These are phyloP conservation scores for Flaveria floridana DNA, from an alignment of 140 eudicot genomes.

Conservation along the genomic window DNA sequence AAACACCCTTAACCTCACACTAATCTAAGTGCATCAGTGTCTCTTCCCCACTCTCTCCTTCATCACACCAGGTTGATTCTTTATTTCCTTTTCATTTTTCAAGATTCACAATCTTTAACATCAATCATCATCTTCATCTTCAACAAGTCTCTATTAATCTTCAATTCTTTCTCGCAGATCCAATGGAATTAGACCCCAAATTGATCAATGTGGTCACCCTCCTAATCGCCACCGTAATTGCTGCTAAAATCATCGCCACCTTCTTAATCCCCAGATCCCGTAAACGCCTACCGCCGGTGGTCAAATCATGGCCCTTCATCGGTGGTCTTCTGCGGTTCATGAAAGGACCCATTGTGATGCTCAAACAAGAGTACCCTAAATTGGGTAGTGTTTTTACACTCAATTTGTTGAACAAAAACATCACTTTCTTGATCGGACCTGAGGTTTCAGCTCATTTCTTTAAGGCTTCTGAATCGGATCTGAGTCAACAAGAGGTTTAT, in stretches of 20 bases:
- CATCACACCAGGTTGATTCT: constrained; percentile 25
- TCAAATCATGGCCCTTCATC: constrained; percentile 56
- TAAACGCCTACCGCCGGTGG: constrained; percentile 67
- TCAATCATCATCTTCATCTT: too few relatives aligned
- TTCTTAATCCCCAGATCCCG: constrained; percentile 55
- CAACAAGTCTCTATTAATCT: neutral
- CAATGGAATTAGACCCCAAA: constrained; percentile 42
- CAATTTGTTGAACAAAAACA: constrained; percentile 58
- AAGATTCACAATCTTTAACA: neutral
- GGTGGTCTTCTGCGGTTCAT: constrained; percentile 78
- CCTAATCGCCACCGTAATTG: constrained; percentile 58
- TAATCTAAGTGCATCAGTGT: constrained; percentile 3
- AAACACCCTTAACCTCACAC: constrained; percentile 11
- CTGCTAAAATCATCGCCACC: constrained; percentile 60
- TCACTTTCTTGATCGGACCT: constrained; percentile 82
- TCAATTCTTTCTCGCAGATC: neutral
- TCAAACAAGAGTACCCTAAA: constrained; percentile 71
- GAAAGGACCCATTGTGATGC: constrained; percentile 74
- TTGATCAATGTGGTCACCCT: constrained; percentile 58
- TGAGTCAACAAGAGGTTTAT: constrained; percentile 91
- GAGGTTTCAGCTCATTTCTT: constrained; percentile 94
- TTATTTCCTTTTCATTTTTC: constrained; percentile 17
- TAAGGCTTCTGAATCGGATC: constrained; percentile 87
- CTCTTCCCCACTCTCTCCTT: constrained; percentile 4
- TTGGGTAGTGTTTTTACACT: constrained; percentile 87